Evolutionary conservation across 495 filamentous ascomycete genomes (phyloP).

Genomic region (Penicillium maclennaniae): DNA sequence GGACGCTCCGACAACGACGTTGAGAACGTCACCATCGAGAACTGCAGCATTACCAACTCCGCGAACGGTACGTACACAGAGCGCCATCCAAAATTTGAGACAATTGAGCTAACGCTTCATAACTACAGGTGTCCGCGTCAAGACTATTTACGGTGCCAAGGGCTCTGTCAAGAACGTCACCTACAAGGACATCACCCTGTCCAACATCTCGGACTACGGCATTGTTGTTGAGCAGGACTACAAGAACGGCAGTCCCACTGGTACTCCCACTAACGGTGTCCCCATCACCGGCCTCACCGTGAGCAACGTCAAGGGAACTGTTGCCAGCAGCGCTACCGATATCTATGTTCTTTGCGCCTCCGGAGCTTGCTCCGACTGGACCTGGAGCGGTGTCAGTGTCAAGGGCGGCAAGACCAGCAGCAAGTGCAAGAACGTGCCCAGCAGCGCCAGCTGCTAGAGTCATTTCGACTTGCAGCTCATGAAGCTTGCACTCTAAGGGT

Average conservation of each 20-base stretch:
- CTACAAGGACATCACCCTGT: slow-evolving; percentile 55
- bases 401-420: slow-evolving; percentile 44
- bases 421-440: slow-evolving; percentile 38
- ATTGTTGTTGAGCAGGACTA: slow-evolving; percentile 68
- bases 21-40: slow-evolving; percentile 49
- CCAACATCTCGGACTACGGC: slow-evolving; percentile 55
- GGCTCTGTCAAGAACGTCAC: slow-evolving; percentile 54
- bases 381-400: slow-evolving; percentile 41
- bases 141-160: slow-evolving; percentile 54
- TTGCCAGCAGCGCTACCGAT: slow-evolving; percentile 36
- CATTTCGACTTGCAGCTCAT: too few relatives aligned
- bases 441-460: slow-evolving; percentile 7
- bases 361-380: slow-evolving; percentile 42
- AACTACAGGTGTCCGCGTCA: slow-evolving; percentile 47
- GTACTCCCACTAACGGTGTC: slow-evolving; percentile 55
- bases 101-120: neutral
- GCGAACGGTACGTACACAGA: slow-evolving; percentile 40
- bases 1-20: slow-evolving; percentile 60
- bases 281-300: slow-evolving; percentile 52
- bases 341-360: slow-evolving; percentile 53
- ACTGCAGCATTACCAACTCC: slow-evolving; percentile 51
- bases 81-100: neutral
- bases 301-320: slow-evolving; percentile 43
- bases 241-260: slow-evolving; percentile 56
- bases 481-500: neutral